These are phyloP conservation scores for Salmacisia buchloeana DNA, from an alignment of 1,284 basidiomycete species.

Conservation along the genomic window DNA sequence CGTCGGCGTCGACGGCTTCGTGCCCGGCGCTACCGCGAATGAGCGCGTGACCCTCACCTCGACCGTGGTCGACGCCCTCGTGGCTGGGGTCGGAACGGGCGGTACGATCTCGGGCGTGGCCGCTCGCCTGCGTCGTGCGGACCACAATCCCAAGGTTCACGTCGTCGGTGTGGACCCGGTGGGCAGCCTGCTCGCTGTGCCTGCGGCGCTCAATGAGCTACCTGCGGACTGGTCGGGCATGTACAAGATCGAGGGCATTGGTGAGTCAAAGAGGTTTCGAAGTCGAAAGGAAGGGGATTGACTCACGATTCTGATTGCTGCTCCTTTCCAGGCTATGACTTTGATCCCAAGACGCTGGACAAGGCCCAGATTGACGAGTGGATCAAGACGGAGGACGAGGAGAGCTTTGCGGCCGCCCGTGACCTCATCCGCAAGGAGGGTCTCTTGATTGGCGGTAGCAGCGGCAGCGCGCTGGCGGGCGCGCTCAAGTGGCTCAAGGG, in stretches of 20 bases:
- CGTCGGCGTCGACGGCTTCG: not conserved
- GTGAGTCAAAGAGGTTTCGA: not conserved
- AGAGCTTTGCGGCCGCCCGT: conserved; percentile 71
- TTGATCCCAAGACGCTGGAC: conserved; percentile 39
- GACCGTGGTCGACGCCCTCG: conserved; percentile 65
- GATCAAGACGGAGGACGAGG: conserved; percentile 79
- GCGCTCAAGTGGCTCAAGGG: conserved; percentile 69
- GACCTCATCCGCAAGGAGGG: conserved; percentile 80
- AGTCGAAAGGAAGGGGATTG: not conserved
- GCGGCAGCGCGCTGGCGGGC: conserved; percentile 75
- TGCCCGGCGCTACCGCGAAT: conserved; percentile 46
- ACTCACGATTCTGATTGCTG: not conserved
- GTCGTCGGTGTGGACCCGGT: conserved; percentile 89
- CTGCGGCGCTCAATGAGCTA: conserved; percentile 61
- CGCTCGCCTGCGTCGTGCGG: conserved; percentile 60
- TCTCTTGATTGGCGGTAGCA: conserved; percentile 83
- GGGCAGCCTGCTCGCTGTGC: conserved; percentile 78
- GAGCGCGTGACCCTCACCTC: conserved; percentile 16
- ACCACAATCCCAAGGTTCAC: conserved; percentile 38
- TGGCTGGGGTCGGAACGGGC: conserved; percentile 90
- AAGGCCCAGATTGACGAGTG: conserved; percentile 55
- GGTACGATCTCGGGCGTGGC: conserved; percentile 87
- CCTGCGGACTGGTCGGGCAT: conserved; percentile 58
- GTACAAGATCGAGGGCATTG: conserved; percentile 89
- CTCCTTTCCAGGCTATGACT: conserved; percentile 53